A percentile compares a stretch with the other conserved stretches of the same genome.
phyloP scores from a whole-genome alignment of 1,284 basidiomycete genomes.

The Phylloboletellus chloephorus region DNA sequence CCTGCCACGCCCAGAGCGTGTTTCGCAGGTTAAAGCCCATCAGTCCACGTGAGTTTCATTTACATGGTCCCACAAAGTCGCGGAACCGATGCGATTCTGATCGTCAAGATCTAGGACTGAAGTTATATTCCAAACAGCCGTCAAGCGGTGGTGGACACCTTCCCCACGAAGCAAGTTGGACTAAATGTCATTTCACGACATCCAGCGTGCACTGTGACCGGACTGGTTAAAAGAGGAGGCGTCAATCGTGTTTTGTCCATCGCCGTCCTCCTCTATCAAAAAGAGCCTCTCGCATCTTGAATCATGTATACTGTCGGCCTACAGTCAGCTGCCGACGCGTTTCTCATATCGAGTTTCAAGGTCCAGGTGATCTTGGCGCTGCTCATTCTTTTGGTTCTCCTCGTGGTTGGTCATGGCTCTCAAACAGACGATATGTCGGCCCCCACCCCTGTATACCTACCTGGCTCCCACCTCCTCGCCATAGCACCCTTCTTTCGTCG shows the following conservation, averaged over 20 bases:
- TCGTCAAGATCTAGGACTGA: conserved; percentile 17
- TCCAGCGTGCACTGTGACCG: conserved; percentile 22
- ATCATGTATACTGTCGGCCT: conserved; percentile 53
- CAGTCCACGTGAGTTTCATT: conserved; percentile 23
- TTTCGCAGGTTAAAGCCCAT: conserved; percentile 10
- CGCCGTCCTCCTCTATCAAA: conserved; percentile 26
- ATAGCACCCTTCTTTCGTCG: conserved; percentile 61
- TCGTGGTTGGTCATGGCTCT: conserved; percentile 37
- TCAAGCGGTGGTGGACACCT: conserved; percentile 21
- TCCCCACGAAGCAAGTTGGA: conserved; percentile 22
- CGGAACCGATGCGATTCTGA: conserved; percentile 30
- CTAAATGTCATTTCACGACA: conserved; percentile 26
- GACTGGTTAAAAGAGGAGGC: conserved; percentile 23
- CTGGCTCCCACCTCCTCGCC: conserved; percentile 49
- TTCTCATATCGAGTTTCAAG: conserved; percentile 52
- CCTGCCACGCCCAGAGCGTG: conserved; percentile 10
- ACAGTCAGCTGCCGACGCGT: conserved; percentile 50
- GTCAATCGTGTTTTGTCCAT: conserved; percentile 18
- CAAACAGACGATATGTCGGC: conserved; percentile 39
- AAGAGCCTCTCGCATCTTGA: conserved; percentile 14
- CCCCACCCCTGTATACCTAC: conserved; percentile 48
- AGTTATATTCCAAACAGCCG: conserved; percentile 16
- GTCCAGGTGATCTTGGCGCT: conserved; percentile 51
- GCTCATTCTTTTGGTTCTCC: conserved; percentile 48
- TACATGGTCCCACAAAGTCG: conserved; percentile 7